A percentile compares a stretch with the other conserved stretches of the same genome.
Conservation (phyloP, 2,329 filamentous ascomycete species). For the Tolypocladium ophioglossoides region DNA sequence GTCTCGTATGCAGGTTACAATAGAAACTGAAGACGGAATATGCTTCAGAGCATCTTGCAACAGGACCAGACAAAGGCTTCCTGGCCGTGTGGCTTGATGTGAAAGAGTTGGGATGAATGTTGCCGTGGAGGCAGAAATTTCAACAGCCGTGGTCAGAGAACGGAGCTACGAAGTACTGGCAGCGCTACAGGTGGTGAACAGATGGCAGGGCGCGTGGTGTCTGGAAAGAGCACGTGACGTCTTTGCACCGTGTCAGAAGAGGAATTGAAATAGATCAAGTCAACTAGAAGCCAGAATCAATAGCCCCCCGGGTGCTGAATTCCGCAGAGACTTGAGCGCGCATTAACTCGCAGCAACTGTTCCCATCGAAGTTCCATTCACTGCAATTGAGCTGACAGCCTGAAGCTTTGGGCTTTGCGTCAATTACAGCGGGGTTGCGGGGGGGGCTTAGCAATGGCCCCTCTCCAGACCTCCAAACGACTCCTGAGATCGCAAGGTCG, state of each 20-base stretch:
- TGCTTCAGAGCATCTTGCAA: not conserved
- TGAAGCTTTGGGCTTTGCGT: not conserved
- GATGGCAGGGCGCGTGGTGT: not conserved
- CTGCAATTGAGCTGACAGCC: not conserved
- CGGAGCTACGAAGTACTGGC: not conserved
- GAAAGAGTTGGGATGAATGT: not conserved
- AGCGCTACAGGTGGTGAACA: not conserved
- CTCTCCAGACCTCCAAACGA: not conserved
- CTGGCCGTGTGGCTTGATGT: not conserved
- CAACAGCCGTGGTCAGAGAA: not conserved
- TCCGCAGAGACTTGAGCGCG: not conserved
- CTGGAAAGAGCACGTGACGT: not conserved
- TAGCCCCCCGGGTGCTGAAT: not conserved
- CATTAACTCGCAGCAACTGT: not conserved
- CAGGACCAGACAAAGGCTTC: not conserved
- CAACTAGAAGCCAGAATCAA: not conserved
- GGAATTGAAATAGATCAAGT: not conserved
- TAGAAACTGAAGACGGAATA: not conserved
- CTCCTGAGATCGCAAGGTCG: not conserved
- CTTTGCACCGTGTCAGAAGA: not conserved
- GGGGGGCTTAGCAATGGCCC: not conserved
- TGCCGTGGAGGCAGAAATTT: slow-evolving; percentile 5
- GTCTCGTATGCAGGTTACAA: not conserved
- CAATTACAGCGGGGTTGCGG: not conserved
- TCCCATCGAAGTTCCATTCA: not conserved